A percentile compares a stretch with the other conserved stretches of the same genome.
phyloP scores from a whole-genome alignment of 495 filamentous ascomycete species.

The Bathelium albidoporum region DNA sequence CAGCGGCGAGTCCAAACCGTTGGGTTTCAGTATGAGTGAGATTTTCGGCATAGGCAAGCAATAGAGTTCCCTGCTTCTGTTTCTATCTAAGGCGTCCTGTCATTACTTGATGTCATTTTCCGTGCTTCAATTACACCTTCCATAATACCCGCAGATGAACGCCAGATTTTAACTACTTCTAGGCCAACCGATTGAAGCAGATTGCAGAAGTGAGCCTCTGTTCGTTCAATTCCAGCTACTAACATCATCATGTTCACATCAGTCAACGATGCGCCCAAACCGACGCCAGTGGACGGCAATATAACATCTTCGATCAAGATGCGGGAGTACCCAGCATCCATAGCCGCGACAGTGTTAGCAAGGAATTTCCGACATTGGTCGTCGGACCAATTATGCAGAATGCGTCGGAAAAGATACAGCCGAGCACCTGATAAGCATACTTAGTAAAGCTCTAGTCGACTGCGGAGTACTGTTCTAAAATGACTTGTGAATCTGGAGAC shows the following conservation, averaged over 20 bases:
- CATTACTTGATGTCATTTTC: not conserved
- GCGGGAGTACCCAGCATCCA: conserved; percentile 7
- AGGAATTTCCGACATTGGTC: conserved; percentile 11
- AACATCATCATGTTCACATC: conserved; percentile 4
- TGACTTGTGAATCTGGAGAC: not conserved
- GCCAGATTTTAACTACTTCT: not conserved
- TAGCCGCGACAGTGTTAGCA: conserved; percentile 11
- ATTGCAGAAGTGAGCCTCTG: not conserved
- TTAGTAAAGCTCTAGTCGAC: not conserved
- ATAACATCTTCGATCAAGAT: conserved; percentile 17
- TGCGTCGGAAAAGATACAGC: conserved; percentile 13
- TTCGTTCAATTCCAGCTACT: not conserved
- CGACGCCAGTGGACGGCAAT: conserved; percentile 4
- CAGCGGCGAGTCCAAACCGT: too few species aligned
- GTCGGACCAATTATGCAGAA: conserved; percentile 20
- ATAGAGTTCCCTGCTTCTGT: too few species aligned
- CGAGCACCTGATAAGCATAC: conserved; percentile 7
- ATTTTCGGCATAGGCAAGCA: too few species aligned
- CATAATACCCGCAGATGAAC: not conserved
- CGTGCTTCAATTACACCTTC: not conserved
- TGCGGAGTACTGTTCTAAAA: not conserved
- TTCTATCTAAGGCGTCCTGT: too few species aligned
- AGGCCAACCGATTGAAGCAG: not conserved
- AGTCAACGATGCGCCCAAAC: not conserved
- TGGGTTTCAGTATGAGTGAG: too few species aligned